These are phyloP conservation scores for Aureobasidium leucospermi DNA, from an alignment of 2,329 filamentous ascomycete genomes.

Conservation along the genomic window DNA sequence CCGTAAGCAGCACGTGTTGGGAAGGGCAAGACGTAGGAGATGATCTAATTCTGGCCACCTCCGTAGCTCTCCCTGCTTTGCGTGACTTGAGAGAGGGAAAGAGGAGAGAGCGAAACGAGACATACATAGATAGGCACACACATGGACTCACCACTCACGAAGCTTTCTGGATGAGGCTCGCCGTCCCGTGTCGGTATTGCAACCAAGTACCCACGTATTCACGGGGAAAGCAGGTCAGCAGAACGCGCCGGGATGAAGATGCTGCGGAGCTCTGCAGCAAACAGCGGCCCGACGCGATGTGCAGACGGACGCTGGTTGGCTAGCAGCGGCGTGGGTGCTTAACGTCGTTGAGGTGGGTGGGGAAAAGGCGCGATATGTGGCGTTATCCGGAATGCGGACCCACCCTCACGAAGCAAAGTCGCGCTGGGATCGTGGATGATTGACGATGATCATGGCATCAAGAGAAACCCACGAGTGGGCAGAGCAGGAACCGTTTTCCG, in stretches of 20 bases:
- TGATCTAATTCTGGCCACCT: constrained; percentile 8
- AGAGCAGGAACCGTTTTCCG: constrained; percentile 3
- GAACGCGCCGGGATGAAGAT: constrained; percentile 11
- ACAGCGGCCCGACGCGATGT: constrained; percentile 13
- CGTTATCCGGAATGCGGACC: constrained; percentile 12
- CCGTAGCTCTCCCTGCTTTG: background rate
- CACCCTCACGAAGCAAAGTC: constrained; percentile 13
- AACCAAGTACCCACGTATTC: constrained; percentile 7
- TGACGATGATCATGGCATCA: constrained; percentile 4
- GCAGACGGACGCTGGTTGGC: constrained; percentile 12
- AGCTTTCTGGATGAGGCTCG: constrained; percentile 9
- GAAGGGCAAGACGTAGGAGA: background rate
- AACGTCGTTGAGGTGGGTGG: constrained; percentile 13
- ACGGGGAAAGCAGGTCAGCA: constrained; percentile 12
- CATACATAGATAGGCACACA: background rate
- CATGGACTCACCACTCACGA: background rate
- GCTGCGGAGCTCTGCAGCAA: constrained; percentile 11
- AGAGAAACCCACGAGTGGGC: constrained; percentile 3
- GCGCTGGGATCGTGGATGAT: constrained; percentile 13
- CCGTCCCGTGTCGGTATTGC: constrained; percentile 5
- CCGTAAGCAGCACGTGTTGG: constrained; percentile 11
- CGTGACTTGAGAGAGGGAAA: background rate
- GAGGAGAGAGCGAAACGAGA: background rate
- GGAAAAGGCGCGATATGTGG: constrained; percentile 13
- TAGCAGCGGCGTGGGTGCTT: background rate